Evolutionary conservation across 257 asterid genomes (phyloP), one percentile per base, ranked within the genome.

Genomic region (Penstemon eatonii): DNA sequence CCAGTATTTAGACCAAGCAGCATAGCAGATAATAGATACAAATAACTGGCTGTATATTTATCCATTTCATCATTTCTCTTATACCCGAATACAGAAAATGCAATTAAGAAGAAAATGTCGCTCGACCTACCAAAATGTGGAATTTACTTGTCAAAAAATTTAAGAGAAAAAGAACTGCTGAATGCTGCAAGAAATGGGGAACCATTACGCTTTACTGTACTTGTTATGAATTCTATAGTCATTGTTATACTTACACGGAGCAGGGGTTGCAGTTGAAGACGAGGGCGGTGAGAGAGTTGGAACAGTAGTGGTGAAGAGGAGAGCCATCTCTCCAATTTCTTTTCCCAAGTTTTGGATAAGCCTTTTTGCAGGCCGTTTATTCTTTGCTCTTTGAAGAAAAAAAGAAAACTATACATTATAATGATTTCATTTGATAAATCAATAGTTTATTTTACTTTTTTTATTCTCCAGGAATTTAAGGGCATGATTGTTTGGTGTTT

Each of bases 321-420:
- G 79, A 68, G 86, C 83, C 86, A 81, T 81, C 37, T 70, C 77
- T 50, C 72, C 71, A n/a, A 47, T 64, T 13, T 63, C 18, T 53
- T 42, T 63, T 41, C 11, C 33, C 55, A 7, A 12, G 39, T 42
- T 69, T 2, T 56, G 86, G 83, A 81, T 81, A 81, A 81, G 81
- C 80, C 79, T 58, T 57, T 67, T 69, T 9, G 33, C 33, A 15
- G 45, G 8, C 62, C 54, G 50, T 63, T 47, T 73, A 44, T 68
- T 67, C 7, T 68, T 9, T 25, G 33, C 33, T 25, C 33, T 25
- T 25, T 1, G 33, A 25, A 25, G 33, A 25, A 25, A 25, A 25
- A 25, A 25, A 25, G 33, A 25, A 25, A 25, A 25, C 33, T 25
- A 25, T 25, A 25, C 18, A 15, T 15, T 15, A 15, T 15, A 15